Conservation (phyloP, 371 early-diverging fungal genomes). For the Mucor ambiguus region DNA sequence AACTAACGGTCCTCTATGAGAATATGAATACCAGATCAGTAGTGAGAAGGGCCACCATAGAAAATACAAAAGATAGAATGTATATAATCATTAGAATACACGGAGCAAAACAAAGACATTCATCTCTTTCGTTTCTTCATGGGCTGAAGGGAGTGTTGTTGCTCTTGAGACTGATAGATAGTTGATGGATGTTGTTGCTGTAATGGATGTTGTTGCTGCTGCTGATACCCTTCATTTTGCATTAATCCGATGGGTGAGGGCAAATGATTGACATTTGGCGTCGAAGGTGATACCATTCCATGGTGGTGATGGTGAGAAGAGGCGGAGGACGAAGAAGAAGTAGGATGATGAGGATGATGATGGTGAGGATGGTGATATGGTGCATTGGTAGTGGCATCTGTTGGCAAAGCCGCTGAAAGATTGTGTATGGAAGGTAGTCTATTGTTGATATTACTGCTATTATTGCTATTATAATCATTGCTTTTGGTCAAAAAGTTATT, state of each 20-base stretch:
- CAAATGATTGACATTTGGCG: conserved; percentile 3
- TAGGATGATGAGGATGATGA: not conserved
- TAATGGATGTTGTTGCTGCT: conserved; percentile 7
- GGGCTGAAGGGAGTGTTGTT: conserved; percentile 15
- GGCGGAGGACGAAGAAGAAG: not conserved
- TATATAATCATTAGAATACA: not conserved
- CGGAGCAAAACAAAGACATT: not conserved
- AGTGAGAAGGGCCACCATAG: not conserved
- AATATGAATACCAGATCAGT: no score
- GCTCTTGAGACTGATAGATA: conserved; percentile 5
- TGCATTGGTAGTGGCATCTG: not conserved
- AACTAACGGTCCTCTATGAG: no score
- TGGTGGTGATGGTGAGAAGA: not conserved
- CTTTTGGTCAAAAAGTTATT: conserved; percentile 26
- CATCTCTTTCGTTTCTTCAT: conserved; percentile 34
- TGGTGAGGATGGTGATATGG: not conserved
- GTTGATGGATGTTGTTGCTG: conserved; percentile 6
- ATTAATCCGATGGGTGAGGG: conserved; percentile 3
- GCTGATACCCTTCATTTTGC: conserved; percentile 23
- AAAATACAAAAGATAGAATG: not conserved
- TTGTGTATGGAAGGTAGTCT: conserved; percentile 42
- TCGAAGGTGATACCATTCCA: not conserved
- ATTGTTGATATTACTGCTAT: not conserved
- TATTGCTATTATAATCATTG: conserved; percentile 5
- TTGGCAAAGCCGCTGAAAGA: conserved; percentile 32